Percentiles rank a stretch among this genome's conserved stretches.
Conservation (phyloP, 2,329 filamentous ascomycete genomes). For the Colletotrichum ledebouriae region DNA sequence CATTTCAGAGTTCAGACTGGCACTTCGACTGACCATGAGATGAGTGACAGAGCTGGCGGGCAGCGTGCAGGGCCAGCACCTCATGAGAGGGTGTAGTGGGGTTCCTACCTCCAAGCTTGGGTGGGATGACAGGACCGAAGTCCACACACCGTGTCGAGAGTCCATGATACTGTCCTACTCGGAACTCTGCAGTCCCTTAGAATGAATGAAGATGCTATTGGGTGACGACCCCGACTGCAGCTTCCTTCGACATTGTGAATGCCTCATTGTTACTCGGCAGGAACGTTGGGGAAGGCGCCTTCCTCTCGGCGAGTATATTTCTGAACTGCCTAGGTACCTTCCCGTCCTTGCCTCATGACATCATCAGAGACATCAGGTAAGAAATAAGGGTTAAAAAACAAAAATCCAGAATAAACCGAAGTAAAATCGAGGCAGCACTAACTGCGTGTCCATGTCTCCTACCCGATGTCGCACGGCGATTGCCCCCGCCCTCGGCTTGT, state of each 20-base stretch:
- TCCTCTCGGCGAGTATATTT: not conserved
- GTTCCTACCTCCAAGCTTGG: constrained; percentile 3
- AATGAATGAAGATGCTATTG: constrained; percentile 33
- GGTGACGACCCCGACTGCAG: not conserved
- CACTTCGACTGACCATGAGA: not conserved
- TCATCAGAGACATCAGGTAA: not conserved
- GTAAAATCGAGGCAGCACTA: not conserved
- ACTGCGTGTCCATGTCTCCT: not conserved
- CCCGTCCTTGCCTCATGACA: too few species aligned
- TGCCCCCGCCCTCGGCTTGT: not conserved
- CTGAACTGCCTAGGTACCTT: too few species aligned
- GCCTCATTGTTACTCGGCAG: constrained; percentile 7
- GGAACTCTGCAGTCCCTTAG: constrained; percentile 18
- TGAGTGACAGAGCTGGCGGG: not conserved
- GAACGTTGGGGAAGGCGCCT: constrained; percentile 1
- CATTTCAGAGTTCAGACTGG: constrained; percentile 12
- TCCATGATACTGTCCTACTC: constrained; percentile 5
- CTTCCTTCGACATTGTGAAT: constrained; percentile 8
- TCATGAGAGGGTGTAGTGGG: constrained; percentile 40
- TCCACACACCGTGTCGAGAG: not conserved
- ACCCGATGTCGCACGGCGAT: constrained; percentile 10
- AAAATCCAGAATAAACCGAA: not conserved
- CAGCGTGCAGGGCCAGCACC: not conserved
- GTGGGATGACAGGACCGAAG: constrained; percentile 34
- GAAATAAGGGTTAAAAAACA: not conserved